These are phyloP conservation scores for Phytophthora pseudosyringae DNA, from an alignment of 352 stramenopile genomes.

Conservation along the genomic window DNA sequence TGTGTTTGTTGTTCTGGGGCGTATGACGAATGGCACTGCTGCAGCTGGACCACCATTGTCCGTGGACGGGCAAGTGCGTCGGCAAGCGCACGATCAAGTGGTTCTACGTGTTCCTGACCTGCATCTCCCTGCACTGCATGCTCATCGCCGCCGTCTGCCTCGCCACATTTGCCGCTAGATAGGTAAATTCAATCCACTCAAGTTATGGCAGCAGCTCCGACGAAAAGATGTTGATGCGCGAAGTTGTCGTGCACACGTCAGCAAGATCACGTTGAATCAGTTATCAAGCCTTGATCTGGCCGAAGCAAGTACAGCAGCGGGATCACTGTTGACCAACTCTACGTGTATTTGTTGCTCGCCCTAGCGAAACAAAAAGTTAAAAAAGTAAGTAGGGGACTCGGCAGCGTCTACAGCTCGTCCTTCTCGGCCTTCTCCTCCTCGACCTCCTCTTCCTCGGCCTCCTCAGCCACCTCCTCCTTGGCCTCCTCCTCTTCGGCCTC, in stretches of 20 bases:
- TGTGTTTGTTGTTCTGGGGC: background rate
- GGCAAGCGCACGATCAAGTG: constrained; percentile 78
- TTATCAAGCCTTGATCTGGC: background rate
- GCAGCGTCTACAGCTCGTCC: constrained; percentile 54
- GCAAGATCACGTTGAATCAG: background rate
- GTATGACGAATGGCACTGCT: constrained; percentile 1
- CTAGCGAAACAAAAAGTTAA: constrained; percentile 39
- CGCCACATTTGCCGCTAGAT: constrained; percentile 41
- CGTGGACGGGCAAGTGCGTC: constrained; percentile 93
- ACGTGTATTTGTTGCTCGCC: constrained; percentile 38
- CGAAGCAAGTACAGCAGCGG: background rate
- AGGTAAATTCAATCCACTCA: constrained; percentile 1
- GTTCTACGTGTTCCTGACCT: constrained; percentile 84
- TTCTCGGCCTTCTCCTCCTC: constrained; percentile 40
- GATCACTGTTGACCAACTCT: constrained; percentile 34
- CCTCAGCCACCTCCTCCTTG: constrained; percentile 9
- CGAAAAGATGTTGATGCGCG: background rate
- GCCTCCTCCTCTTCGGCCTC: constrained; percentile 37
- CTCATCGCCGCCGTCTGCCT: constrained; percentile 51
- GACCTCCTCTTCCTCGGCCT: background rate
- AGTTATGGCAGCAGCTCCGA: background rate
- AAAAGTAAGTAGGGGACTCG: constrained; percentile 26
- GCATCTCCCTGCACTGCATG: constrained; percentile 74
- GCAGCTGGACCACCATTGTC: constrained; percentile 92
- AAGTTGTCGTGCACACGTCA: too few species aligned